Evolutionary conservation across 1,284 basidiomycete genomes (phyloP).

Genomic region (Golubevia sp.): DNA sequence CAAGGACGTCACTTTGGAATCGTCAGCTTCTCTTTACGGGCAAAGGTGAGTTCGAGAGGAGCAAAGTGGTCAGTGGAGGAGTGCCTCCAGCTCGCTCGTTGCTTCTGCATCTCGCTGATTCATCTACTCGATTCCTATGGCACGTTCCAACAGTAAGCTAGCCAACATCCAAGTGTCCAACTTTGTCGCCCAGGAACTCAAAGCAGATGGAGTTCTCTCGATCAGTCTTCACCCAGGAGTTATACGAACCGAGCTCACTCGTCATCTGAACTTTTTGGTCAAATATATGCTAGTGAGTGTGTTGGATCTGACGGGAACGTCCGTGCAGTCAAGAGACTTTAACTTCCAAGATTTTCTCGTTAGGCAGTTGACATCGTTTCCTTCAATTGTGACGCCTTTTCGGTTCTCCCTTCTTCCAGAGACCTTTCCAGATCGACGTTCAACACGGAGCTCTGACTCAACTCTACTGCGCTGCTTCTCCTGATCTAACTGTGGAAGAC

Average conservation of each 20-base stretch:
- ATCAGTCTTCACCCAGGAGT: not conserved
- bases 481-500: not conserved
- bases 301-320: not conserved
- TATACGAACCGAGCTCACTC: no score
- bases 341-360: not conserved
- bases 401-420: no score
- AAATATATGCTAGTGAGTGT: not conserved
- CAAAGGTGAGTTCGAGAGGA: not conserved
- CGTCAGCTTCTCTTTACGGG: not conserved
- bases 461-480: not conserved
- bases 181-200: not conserved
- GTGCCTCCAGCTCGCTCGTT: no score
- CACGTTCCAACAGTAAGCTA: not conserved
- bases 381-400: no score
- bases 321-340: not conserved
- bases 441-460: not conserved
- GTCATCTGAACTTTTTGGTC: not conserved
- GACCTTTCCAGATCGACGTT: not conserved
- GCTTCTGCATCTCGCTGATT: no score
- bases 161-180: not conserved
- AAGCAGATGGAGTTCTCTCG: not conserved
- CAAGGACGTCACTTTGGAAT: no score
- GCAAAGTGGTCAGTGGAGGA: no score
- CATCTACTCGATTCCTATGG: no score
- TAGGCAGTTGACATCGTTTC: no score